These are phyloP conservation scores for Dryas integrifolia DNA, from an alignment of 331 rosid genomes.

Conservation along the genomic window DNA sequence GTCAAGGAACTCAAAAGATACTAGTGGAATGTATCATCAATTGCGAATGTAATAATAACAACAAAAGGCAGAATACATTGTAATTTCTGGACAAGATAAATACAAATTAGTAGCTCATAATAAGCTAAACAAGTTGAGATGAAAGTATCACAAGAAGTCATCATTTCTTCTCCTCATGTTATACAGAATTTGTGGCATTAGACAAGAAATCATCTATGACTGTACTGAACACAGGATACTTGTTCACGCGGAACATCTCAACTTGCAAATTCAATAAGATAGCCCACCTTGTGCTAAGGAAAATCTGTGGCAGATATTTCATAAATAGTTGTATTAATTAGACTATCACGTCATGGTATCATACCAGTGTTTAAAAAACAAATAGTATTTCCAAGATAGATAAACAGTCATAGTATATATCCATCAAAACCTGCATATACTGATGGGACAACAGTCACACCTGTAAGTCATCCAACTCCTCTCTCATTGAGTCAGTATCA, in stretches of 20 bases:
- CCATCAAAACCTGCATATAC: constrained; percentile 11
- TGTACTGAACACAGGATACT: constrained; percentile 64
- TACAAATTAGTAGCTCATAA: background rate
- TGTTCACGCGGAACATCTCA: constrained; percentile 99
- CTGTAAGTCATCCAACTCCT: constrained; percentile 97
- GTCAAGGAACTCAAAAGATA: constrained; percentile 62
- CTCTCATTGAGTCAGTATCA: constrained; percentile 96
- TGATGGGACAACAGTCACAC: constrained; percentile 36
- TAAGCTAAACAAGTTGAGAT: background rate
- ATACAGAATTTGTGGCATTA: background rate
- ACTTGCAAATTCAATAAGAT: constrained; percentile 92
- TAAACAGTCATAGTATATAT: background rate
- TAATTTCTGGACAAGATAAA: background rate
- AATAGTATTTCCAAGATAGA: constrained; percentile 1
- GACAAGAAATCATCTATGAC: background rate
- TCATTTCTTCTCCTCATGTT: background rate
- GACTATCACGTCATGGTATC: background rate
- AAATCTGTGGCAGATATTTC: constrained; percentile 60
- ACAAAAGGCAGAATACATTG: background rate
- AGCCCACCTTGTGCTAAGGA: constrained; percentile 98
- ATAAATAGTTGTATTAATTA: constrained; percentile 8
- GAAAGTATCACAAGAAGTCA: background rate
- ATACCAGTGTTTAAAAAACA: constrained; percentile 4
- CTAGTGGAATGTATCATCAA: constrained; percentile 2
- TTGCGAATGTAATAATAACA: background rate